These are phyloP conservation scores for Hypomontagnella submonticulosa DNA, from an alignment of 495 filamentous ascomycete species.

Conservation along the genomic window DNA sequence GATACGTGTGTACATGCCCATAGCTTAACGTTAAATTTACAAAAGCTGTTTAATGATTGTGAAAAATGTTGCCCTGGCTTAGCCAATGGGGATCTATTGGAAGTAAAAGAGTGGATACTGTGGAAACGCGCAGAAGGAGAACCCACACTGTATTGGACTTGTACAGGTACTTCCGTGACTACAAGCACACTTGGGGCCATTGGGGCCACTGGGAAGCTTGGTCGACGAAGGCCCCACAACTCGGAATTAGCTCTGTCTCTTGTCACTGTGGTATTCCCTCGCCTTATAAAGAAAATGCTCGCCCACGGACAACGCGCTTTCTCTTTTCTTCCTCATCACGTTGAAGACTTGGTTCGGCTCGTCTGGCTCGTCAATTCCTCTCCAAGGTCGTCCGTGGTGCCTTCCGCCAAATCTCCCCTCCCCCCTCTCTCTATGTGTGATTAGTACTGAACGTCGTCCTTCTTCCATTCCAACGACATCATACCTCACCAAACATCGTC, in stretches of 20 bases:
- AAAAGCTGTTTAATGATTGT: slow-evolving; percentile 13
- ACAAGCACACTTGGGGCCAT: neutral
- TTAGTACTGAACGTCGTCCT: slow-evolving; percentile 40
- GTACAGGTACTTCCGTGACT: slow-evolving; percentile 38
- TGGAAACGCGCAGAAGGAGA: slow-evolving; percentile 25
- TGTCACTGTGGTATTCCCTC: slow-evolving; percentile 38
- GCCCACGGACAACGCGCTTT: slow-evolving; percentile 47
- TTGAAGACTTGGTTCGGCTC: slow-evolving; percentile 50
- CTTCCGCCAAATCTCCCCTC: slow-evolving; percentile 46
- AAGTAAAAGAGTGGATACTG: slow-evolving; percentile 4
- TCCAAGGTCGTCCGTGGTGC: slow-evolving; percentile 49
- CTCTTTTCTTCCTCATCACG: slow-evolving; percentile 47
- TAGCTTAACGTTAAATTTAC: slow-evolving; percentile 21
- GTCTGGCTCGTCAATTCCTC: slow-evolving; percentile 48
- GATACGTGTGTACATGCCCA: slow-evolving; percentile 10
- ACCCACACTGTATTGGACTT: slow-evolving; percentile 32
- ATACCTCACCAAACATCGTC: slow-evolving; percentile 43
- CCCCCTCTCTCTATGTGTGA: slow-evolving; percentile 30
- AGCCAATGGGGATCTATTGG: slow-evolving; percentile 36
- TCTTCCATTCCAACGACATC: slow-evolving; percentile 38
- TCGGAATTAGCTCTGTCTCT: slow-evolving; percentile 44
- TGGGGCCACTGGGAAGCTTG: slow-evolving; percentile 37
- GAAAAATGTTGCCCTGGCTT: slow-evolving; percentile 30
- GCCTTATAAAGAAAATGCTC: slow-evolving; percentile 48
- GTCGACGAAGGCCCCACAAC: slow-evolving; percentile 35